Percentiles rank a stretch among this genome's conserved stretches.
These are phyloP conservation scores for Irpex sp. DNA, from an alignment of 1,284 basidiomycete genomes.

Conservation along the genomic window DNA sequence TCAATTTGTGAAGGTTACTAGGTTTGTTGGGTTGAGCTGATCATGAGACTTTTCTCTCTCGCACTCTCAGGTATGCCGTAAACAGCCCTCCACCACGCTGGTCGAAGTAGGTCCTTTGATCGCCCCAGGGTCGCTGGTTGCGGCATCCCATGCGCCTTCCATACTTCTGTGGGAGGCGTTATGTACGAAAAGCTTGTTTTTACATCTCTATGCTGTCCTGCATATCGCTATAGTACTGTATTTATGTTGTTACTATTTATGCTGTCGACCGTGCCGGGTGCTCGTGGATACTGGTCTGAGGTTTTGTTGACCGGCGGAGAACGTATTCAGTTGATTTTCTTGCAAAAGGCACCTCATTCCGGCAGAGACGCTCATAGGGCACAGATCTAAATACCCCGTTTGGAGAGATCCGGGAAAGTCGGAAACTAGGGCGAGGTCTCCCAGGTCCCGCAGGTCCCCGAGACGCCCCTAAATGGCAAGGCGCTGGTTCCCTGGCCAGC, in stretches of 20 bases:
- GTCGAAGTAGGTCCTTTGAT: background rate
- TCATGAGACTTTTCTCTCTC: slow-evolving; percentile 7
- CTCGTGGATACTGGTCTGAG: background rate
- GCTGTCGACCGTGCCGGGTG: background rate
- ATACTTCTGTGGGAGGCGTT: background rate
- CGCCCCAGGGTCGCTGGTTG: background rate
- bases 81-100: slow-evolving; percentile 14
- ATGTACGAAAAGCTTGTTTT: background rate
- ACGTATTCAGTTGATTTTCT: background rate
- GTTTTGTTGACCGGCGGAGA: background rate
- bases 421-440: background rate
- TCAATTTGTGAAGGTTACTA: background rate
- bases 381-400: background rate
- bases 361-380: background rate
- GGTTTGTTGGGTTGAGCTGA: background rate
- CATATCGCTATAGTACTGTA: background rate
- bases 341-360: background rate
- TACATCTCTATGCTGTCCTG: background rate
- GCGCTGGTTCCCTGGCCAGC: slow-evolving; percentile 1
- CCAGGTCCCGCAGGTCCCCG: background rate
- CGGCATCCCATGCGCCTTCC: background rate
- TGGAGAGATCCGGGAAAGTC: background rate
- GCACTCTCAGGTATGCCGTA: slow-evolving; percentile 35
- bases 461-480: background rate
- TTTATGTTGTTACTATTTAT: background rate